Conservation (phyloP, 306 rosid genomes). For the Cicer yamashitae region DNA sequence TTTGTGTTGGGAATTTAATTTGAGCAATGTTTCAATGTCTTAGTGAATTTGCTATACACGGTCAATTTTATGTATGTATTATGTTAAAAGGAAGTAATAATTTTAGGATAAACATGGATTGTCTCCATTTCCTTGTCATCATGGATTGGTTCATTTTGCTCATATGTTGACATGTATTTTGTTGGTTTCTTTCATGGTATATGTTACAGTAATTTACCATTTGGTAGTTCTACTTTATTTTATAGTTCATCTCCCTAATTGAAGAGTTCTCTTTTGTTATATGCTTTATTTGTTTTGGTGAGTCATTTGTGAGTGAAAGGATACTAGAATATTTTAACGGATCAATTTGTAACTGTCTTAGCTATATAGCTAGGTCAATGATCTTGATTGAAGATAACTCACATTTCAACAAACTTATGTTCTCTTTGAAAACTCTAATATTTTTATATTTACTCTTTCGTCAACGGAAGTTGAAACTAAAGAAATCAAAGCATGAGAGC, state of each 20-base stretch:
- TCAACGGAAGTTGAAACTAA: no score
- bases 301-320: not conserved
- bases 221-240: no score
- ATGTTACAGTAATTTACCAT: no score
- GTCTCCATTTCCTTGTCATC: constrained; percentile 18
- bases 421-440: not conserved
- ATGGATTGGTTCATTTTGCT: not conserved
- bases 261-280: no score
- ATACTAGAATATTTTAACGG: not conserved
- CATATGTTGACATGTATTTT: not conserved
- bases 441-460: no score
- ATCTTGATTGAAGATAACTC: not conserved
- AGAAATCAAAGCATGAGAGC: no score
- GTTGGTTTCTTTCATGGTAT: not conserved
- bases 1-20: constrained; percentile 66
- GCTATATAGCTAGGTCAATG: not conserved
- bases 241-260: no score
- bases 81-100: constrained; percentile 44
- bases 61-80: constrained; percentile 47
- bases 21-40: constrained; percentile 48
- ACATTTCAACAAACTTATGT: not conserved
- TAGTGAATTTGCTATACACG: constrained; percentile 39
- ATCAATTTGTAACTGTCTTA: not conserved
- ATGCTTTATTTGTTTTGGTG: not conserved
- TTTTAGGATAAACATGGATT: constrained; percentile 45